phyloP scores from a whole-genome alignment of 139 green algal genomes.

The Picochlorum sp. region DNA sequence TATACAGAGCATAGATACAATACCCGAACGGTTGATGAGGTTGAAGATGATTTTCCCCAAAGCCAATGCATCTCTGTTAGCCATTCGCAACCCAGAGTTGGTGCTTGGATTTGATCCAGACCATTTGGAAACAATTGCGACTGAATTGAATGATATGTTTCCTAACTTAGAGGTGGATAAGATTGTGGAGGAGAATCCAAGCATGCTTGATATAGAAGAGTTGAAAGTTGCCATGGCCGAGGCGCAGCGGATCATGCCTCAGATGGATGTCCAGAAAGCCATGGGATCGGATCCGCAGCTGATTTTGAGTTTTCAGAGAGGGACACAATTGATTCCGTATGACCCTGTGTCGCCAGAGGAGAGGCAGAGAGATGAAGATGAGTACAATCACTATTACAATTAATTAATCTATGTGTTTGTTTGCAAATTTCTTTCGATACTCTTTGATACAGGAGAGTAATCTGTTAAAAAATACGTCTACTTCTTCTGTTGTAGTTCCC shows the following conservation, averaged over 20 bases:
- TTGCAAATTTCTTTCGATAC: conserved; percentile 8
- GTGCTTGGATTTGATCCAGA: conserved; percentile 44
- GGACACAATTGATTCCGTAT: conserved; percentile 60
- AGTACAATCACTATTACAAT: conserved; percentile 27
- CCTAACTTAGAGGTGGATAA: conserved; percentile 44
- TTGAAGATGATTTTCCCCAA: conserved; percentile 56
- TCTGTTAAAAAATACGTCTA: conserved; percentile 57
- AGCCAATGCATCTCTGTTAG: conserved; percentile 43
- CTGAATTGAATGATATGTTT: conserved; percentile 42
- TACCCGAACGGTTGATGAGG: conserved; percentile 51
- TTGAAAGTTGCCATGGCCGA: conserved; percentile 46
- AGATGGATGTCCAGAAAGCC: conserved; percentile 35
- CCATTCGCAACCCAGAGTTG: conserved; percentile 39
- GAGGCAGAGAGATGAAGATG: conserved; percentile 22
- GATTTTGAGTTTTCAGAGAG: conserved; percentile 63
- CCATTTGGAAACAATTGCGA: conserved; percentile 18
- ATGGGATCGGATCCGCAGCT: conserved; percentile 52
- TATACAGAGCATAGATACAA: conserved; percentile 13
- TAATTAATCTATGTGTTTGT: background rate
- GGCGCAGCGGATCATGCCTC: conserved; percentile 47
- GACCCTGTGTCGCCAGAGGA: conserved; percentile 13
- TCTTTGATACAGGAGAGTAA: conserved; percentile 28
- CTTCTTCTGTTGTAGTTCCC: conserved; percentile 52
- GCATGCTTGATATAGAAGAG: conserved; percentile 54
- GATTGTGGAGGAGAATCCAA: conserved; percentile 53